Conservation (phyloP, 2,329 filamentous ascomycete species). For the Ampelomyces quisqualis region DNA sequence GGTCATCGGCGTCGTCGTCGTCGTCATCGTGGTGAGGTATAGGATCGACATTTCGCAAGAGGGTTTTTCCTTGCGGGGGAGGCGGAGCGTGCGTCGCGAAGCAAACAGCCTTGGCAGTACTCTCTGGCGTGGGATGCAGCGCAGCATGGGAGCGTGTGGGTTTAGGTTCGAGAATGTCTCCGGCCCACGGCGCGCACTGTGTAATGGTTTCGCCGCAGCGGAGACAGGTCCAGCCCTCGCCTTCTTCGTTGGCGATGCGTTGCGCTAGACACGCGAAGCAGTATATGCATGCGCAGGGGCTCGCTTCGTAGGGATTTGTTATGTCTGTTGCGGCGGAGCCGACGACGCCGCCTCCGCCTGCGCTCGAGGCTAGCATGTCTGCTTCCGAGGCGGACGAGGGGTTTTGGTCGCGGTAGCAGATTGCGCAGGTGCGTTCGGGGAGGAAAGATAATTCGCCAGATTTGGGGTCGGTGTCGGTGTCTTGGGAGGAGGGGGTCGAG, state of each 20-base stretch:
- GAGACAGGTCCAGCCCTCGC: constrained; percentile 89
- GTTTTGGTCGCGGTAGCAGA: constrained; percentile 95
- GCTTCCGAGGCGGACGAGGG: constrained; percentile 57
- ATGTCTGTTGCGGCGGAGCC: constrained; percentile 90
- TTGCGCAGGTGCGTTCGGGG: constrained; percentile 91
- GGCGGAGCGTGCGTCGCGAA: constrained; percentile 15
- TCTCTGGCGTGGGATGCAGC: too few relatives aligned
- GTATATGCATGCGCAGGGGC: constrained; percentile 88
- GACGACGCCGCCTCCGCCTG: constrained; percentile 72
- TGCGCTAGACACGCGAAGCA: constrained; percentile 96
- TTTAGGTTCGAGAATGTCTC: constrained; percentile 71
- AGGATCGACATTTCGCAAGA: constrained; percentile 35
- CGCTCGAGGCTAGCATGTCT: constrained; percentile 65
- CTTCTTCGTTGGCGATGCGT: constrained; percentile 85
- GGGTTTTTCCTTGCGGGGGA: constrained; percentile 10
- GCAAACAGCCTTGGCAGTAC: constrained; percentile 20
- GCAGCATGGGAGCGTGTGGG: too few relatives aligned
- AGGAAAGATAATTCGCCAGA: constrained; percentile 80
- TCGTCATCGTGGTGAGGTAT: constrained; percentile 20
- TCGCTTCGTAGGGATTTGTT: constrained; percentile 91
- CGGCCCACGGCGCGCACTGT: constrained; percentile 86
- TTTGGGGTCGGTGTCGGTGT: constrained; percentile 51
- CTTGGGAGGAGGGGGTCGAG: constrained; percentile 47
- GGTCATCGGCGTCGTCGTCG: constrained; percentile 11
- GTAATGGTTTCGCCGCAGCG: constrained; percentile 82